Evolutionary conservation across 1,139 yeast species (phyloP), one percentile per base, ranked within the genome.

Genomic region (Candida mesenterica): DNA sequence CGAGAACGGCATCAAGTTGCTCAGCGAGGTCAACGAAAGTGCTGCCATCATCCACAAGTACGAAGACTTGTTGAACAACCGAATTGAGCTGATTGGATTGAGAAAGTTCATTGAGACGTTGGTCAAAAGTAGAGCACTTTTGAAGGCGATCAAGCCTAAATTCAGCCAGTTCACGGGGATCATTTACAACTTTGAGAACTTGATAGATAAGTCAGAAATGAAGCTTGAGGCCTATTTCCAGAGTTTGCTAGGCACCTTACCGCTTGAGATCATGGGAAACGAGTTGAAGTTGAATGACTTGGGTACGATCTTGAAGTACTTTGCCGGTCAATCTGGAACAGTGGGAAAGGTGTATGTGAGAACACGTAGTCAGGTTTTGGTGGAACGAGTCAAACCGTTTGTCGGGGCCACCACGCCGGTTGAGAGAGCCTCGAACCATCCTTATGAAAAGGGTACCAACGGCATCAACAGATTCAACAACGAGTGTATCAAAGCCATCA

Each of bases 391-490:
- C 47, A 48, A 48, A 31, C 53, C 57, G 2, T 42, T 57, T 13
- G 68, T 59, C 30, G 36, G 43, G 4, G 47, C 50, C 34, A 65
- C 82, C 22, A 61, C 67, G 41, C 65, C 72, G 10, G 57, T 62
- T 29, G 59, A 57, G 28, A 52, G 73, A 18, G 59, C 63, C 27
- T 60, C 61, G 7, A 58, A 52, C 53, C 56, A 72, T 49, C 57
- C 83, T 1, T 70, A 80, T 51, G 86, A 82, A 47, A 75, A 71
- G 49, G 85, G 85, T 2, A 65, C 75, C 31, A 79, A 75, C 50
- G 84, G 87, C 4, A 72, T 85, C 30, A 64, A 64, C 24, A 58
- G 61, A 29, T 84, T 79, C 51, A 71, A 77, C 6, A 74, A 68
- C 24, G 81, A 81, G 2, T 52, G 82, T 9, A 53, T 68, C 25